phyloP scores from a whole-genome alignment of 495 filamentous ascomycete species.

The Penicillium egyptiacum region DNA sequence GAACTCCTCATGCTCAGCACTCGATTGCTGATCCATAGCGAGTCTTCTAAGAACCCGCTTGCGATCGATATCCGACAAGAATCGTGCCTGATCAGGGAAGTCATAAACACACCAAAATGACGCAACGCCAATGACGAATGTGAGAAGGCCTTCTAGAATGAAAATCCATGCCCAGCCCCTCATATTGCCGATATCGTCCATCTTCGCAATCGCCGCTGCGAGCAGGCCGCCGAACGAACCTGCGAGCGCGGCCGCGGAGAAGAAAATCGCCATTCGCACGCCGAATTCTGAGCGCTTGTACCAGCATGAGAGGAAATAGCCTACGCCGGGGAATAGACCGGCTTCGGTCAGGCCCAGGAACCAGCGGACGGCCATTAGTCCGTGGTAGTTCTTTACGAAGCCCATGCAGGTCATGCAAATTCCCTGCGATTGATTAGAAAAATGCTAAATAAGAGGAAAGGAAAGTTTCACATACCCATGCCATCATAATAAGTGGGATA shows the following conservation, averaged over 20 bases:
- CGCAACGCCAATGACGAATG: conserved; percentile 67
- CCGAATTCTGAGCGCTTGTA: conserved; percentile 83
- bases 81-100: conserved; percentile 80
- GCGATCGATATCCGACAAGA: conserved; percentile 71
- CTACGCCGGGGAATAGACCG: conserved; percentile 82
- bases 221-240: conserved; percentile 74
- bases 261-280: conserved; percentile 80
- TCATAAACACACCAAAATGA: conserved; percentile 89
- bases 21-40: conserved; percentile 71
- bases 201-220: conserved; percentile 45
- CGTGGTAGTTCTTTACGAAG: conserved; percentile 71
- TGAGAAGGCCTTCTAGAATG: conserved; percentile 67
- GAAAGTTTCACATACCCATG: conserved; percentile 45
- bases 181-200: conserved; percentile 65
- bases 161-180: conserved; percentile 76
- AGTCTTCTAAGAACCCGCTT: conserved; percentile 72
- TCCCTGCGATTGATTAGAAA: conserved; percentile 51
- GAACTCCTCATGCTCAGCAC: conserved; percentile 78
- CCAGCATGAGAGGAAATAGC: conserved; percentile 87
- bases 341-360: conserved; percentile 85
- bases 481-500: conserved; percentile 58
- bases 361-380: conserved; percentile 79
- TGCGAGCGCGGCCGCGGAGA: conserved; percentile 72
- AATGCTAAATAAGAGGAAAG: not conserved
- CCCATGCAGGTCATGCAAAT: conserved; percentile 84